phyloP scores from a whole-genome alignment of 2,329 filamentous ascomycete species.

The Parastagonospora nodorum region DNA sequence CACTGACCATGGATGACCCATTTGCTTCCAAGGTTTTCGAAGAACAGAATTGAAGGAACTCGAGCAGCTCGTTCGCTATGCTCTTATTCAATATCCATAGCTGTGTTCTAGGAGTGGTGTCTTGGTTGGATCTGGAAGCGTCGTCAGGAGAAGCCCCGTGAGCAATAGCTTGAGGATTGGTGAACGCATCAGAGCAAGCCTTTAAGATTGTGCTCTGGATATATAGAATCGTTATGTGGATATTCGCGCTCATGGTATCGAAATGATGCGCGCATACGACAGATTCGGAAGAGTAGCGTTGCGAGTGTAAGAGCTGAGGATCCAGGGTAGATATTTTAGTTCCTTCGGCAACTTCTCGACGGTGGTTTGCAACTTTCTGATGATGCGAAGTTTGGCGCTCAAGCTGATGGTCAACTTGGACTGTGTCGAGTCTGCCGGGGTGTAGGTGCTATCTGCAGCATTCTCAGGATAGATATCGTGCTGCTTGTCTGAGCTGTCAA shows the following conservation, averaged over 20 bases:
- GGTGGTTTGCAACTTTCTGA: conserved; percentile 13
- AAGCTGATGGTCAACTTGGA: conserved; percentile 12
- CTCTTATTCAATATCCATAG: conserved; percentile 20
- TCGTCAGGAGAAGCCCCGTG: conserved; percentile 6
- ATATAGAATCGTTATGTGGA: conserved; percentile 21
- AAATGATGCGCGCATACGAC: conserved; percentile 10
- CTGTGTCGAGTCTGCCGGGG: neutral
- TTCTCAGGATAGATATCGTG: conserved; percentile 4
- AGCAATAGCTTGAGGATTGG: conserved; percentile 1
- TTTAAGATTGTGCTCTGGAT: conserved; percentile 20
- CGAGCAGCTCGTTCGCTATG: conserved; percentile 18
- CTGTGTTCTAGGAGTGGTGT: conserved; percentile 11
- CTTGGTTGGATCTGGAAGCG: conserved; percentile 6
- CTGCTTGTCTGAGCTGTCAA: neutral
- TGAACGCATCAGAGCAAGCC: conserved; percentile 17
- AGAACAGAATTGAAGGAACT: conserved; percentile 19
- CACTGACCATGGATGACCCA: conserved; percentile 16
- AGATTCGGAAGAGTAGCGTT: neutral
- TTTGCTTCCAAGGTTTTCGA: conserved; percentile 16
- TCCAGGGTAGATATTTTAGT: conserved; percentile 3
- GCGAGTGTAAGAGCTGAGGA: neutral
- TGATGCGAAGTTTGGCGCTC: conserved; percentile 14
- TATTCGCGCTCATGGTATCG: conserved; percentile 20
- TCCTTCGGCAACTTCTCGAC: conserved; percentile 14
- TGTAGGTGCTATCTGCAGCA: neutral